Evolutionary conservation across 306 rosid species (phyloP), one percentile per base, ranked within the genome.

Genomic region (Inga leiocalycina): DNA sequence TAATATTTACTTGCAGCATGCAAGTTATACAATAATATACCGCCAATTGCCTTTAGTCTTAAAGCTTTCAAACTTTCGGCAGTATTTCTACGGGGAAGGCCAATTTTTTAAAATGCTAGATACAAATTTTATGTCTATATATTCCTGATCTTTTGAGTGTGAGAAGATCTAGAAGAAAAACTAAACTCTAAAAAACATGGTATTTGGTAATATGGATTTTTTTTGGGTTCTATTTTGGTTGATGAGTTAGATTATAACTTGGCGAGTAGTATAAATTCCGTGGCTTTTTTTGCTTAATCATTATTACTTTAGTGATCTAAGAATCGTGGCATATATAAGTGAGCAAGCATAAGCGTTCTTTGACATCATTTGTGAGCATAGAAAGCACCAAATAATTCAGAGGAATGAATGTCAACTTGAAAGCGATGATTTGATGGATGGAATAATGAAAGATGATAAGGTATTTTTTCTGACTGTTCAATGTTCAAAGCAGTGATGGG

Each of bases 361-460:
- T 17, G 46, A 56, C 85, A 34, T 81, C 82, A 59, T 73, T 20
- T 52, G 45, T 76, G 39, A 37, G 81, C 37, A 41, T 52, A 54
- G 75, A 22, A 27, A 45, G 75, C 75, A 79, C 72, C 41, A 57
- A 51, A 45, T 73, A 30, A 45, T 66, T 45, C 56, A 41, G 80
- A 74, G 79, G 69, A 80, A 64, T n/a, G 84, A 85, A 82, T 82
- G 85, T 80, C 85, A 71, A 82, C 85, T 79, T 82, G 83, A 65
- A 79, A 76, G 73, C 24, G 59, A 59, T 86, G 83, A 74, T 56
- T 81, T 66, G n/a, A 10, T 52, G n/a, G 71, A 79, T 74, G 74
- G 88, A 39, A 39, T 39, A 39, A 52, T 52, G n/a, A 52, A 5
- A 22, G 20, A 79, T 84, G 20, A 82, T 84, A 65, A 79, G 77